Evolutionary conservation across 1,284 basidiomycete genomes (phyloP).

Genomic region (Rhodotorula sp.): DNA sequence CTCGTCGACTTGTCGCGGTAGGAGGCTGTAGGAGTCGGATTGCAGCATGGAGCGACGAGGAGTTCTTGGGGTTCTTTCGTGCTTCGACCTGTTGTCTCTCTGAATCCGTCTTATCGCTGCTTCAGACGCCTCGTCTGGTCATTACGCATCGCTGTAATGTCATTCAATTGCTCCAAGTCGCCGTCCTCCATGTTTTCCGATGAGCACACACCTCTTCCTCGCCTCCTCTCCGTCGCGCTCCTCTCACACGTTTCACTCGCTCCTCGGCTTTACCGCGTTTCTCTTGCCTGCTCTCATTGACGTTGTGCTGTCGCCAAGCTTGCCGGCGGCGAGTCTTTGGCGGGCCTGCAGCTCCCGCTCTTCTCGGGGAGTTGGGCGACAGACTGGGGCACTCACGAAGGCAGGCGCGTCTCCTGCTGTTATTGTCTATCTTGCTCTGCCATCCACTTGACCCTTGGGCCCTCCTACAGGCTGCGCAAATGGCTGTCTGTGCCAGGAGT

Average conservation of each 20-base stretch:
- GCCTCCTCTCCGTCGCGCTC: not conserved
- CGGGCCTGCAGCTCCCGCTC: not conserved
- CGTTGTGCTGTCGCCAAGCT: not conserved
- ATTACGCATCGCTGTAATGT: not conserved
- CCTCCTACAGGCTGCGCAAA: not conserved
- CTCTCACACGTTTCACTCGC: not conserved
- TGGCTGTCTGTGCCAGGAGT: conserved; percentile 7
- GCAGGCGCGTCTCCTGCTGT: not conserved
- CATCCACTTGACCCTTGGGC: not conserved
- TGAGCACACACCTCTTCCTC: not conserved
- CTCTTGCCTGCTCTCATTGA: not conserved
- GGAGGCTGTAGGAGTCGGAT: not conserved
- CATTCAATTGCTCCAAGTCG: not conserved
- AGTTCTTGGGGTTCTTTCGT: not conserved
- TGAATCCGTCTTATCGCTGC: not conserved
- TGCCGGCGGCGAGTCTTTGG: not conserved
- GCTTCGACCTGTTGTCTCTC: not conserved
- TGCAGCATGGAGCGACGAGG: too few relatives aligned
- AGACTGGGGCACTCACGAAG: not conserved
- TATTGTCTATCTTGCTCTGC: not conserved
- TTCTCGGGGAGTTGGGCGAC: conserved; percentile 1
- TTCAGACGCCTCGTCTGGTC: not conserved
- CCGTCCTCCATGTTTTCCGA: not conserved
- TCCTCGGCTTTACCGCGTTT: not conserved
- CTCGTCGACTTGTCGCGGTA: conserved; percentile 33